phyloP scores from a whole-genome alignment of 805 yeast species.

The Yueomyces sinensis region DNA sequence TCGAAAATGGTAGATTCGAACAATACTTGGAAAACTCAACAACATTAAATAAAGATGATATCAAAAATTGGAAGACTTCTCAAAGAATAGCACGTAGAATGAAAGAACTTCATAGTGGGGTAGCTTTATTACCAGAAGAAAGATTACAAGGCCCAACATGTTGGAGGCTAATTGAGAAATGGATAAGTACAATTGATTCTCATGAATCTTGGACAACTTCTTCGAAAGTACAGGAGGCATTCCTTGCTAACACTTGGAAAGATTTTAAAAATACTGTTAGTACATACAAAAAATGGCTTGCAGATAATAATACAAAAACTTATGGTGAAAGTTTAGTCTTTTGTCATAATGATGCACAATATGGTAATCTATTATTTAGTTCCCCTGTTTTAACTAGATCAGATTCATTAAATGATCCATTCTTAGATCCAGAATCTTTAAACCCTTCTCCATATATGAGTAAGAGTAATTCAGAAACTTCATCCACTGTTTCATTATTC shows the following conservation, averaged over 20 bases:
- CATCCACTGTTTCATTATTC: slow-evolving; percentile 16
- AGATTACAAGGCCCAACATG: slow-evolving; percentile 45
- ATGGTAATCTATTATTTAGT: slow-evolving; percentile 75
- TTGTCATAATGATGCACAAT: slow-evolving; percentile 95
- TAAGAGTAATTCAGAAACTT: slow-evolving; percentile 3
- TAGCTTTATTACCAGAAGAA: slow-evolving; percentile 49
- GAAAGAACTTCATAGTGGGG: slow-evolving; percentile 83
- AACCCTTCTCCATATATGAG: slow-evolving; percentile 4
- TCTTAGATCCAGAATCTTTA: slow-evolving; percentile 18
- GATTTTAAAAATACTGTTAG: slow-evolving; percentile 36
- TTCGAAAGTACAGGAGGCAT: slow-evolving; percentile 25
- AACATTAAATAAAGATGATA: slow-evolving; percentile 60
- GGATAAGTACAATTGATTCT: slow-evolving; percentile 42
- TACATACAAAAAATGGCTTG: slow-evolving; percentile 51
- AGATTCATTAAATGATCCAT: not conserved
- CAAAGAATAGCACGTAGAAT: slow-evolving; percentile 88
- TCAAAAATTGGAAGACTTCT: slow-evolving; percentile 62
- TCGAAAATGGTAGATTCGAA: slow-evolving; percentile 86
- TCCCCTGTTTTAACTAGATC: slow-evolving; percentile 32
- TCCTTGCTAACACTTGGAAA: slow-evolving; percentile 29
- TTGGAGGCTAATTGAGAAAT: slow-evolving; percentile 59
- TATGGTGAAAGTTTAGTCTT: slow-evolving; percentile 38
- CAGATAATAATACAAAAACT: slow-evolving; percentile 11
- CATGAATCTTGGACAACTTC: slow-evolving; percentile 24
- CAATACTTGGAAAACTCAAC: slow-evolving; percentile 77